These are phyloP conservation scores for Ogataea chonburiensis DNA, from an alignment of 805 yeast species.

Conservation along the genomic window DNA sequence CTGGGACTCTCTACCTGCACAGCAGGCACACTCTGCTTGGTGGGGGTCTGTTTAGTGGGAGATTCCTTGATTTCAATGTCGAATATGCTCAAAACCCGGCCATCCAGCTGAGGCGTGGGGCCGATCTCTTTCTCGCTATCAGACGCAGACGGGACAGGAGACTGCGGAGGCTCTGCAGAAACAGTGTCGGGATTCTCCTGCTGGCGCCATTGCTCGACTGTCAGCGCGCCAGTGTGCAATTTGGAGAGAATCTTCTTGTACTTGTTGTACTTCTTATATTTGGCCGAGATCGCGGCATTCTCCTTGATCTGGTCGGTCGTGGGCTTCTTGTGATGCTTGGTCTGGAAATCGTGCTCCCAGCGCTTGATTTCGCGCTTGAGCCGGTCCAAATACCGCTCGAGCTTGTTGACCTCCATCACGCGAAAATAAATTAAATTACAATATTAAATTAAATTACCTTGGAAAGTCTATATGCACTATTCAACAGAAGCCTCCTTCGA, in stretches of 20 bases:
- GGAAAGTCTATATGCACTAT: slow-evolving; percentile 7
- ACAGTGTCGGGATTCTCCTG: slow-evolving; percentile 1
- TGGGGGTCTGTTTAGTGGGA: slow-evolving; percentile 19
- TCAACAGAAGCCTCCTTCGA: slow-evolving; percentile 5
- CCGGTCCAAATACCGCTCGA: slow-evolving; percentile 17
- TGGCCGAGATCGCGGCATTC: slow-evolving; percentile 34
- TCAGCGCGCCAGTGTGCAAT: slow-evolving; percentile 17
- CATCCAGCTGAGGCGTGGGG: slow-evolving; percentile 85
- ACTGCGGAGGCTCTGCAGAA: not conserved
- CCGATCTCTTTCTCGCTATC: slow-evolving; percentile 50
- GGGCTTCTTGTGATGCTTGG: slow-evolving; percentile 36
- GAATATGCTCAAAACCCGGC: slow-evolving; percentile 70
- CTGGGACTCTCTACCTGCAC: slow-evolving; percentile 8
- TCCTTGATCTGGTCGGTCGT: slow-evolving; percentile 45
- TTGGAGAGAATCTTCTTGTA: slow-evolving; percentile 19
- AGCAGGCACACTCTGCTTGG: slow-evolving; percentile 1
- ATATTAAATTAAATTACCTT: slow-evolving; percentile 3
- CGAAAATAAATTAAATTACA: slow-evolving; percentile 4
- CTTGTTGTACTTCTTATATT: slow-evolving; percentile 36
- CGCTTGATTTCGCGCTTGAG: slow-evolving; percentile 47
- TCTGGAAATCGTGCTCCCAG: slow-evolving; percentile 52
- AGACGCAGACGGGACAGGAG: slow-evolving; percentile 11
- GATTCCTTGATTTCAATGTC: slow-evolving; percentile 42
- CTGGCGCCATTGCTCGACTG: slow-evolving; percentile 14
- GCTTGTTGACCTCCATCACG: slow-evolving; percentile 17